Evolutionary conservation across 164 flowering plant genomes (phyloP), one percentile per base, ranked within the genome.

Genomic region (Litsea cubeba): DNA sequence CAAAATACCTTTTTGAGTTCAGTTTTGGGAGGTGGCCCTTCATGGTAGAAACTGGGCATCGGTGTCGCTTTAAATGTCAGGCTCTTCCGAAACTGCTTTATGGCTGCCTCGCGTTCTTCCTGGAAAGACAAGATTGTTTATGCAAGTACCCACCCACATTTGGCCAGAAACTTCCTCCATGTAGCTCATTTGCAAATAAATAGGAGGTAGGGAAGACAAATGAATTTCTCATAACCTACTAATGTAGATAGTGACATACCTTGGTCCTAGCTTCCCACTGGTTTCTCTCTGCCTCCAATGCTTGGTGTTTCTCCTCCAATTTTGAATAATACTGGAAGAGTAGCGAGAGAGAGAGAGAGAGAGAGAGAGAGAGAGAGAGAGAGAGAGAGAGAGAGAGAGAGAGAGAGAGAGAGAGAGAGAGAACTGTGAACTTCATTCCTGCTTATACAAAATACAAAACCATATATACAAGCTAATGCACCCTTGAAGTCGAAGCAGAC

Each of bases 31-130:
- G 99, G 93, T 70, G 98, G 98, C 12, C 83, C 89, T 81, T 92
- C 97, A 24, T 87, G 84, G 84, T 96, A 96, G 80, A 96, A 96
- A 77, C 82, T 91, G 69, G 99, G 99, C 74, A 96, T 87, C 17
- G 98, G 99, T 50, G 90, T 91, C 70, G 99, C 99, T 84, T 81
- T 92, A 71, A 83, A 77, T 25, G 78, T 80, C 94, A 94, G 81
- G 81, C 57, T 88, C 88, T 85, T 94, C 68, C 99, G 87, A 24
- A 96, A 86, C 82, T 86, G 89, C 84, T 88, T 94, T 65, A 96
- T 72, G 7, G 92, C 95, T 63, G 94, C 97, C 74, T 88, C 92
- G 81, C 83, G 88, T 80, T 94, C 99, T 83, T 92, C 99, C 98
- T 96, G 63, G 72, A 28, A 66, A 72, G 46, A 12, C 12, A 50